These are phyloP conservation scores for Phytophthora multivora DNA, from an alignment of 352 stramenopile species.

Conservation along the genomic window DNA sequence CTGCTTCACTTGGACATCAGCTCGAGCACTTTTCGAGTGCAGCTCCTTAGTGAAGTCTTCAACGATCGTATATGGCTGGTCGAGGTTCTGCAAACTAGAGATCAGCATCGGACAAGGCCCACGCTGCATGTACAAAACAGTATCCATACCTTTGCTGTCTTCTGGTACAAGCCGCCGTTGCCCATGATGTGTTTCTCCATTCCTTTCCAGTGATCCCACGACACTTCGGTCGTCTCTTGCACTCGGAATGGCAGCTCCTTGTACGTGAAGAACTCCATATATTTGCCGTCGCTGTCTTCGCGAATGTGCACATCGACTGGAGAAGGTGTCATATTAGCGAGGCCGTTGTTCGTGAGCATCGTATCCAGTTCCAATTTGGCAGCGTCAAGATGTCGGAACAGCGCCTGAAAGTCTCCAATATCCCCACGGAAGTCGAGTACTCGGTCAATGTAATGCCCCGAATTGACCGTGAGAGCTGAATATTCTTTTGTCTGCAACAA, in stretches of 20 bases:
- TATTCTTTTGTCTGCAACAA: conserved; percentile 15
- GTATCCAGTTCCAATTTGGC: conserved; percentile 18
- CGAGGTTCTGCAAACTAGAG: conserved; percentile 2
- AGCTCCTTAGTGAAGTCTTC: conserved; percentile 64
- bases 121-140: no score
- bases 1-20: conserved; percentile 57
- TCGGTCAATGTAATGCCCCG: conserved; percentile 1
- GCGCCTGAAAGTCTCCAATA: conserved; percentile 9
- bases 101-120: no score
- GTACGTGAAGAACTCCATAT: conserved; percentile 28
- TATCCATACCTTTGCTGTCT: conserved; percentile 17
- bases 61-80: conserved; percentile 55
- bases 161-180: conserved; percentile 30
- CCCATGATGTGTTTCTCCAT: conserved; percentile 27
- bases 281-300: conserved; percentile 14
- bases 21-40: conserved; percentile 45
- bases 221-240: conserved; percentile 5
- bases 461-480: background rate
- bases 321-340: conserved; percentile 14
- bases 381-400: conserved; percentile 27
- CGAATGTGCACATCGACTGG: conserved; percentile 25
- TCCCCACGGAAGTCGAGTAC: conserved; percentile 21
- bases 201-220: conserved; percentile 36
- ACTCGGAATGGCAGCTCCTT: conserved; percentile 31
- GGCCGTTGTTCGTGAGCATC: conserved; percentile 27